Percentiles rank a stretch among this genome's conserved stretches.
phyloP scores from a whole-genome alignment of 345 rosid genomes.

The Salix koriyanagi region DNA sequence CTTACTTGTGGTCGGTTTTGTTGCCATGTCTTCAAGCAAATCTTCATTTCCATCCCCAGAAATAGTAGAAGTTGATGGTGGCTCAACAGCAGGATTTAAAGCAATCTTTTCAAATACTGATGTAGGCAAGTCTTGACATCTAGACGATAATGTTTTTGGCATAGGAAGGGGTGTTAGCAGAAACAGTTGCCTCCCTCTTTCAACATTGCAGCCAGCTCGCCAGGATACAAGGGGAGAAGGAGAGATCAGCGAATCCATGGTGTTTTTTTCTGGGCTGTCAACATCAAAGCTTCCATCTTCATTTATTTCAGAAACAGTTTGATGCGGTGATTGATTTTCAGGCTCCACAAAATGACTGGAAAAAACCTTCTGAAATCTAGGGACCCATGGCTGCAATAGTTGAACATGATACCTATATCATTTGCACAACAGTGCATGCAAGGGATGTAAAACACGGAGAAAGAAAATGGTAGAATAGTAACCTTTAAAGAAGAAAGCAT shows the following conservation, averaged over 20 bases:
- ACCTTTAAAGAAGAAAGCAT: conserved; percentile 74
- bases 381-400: conserved; percentile 75
- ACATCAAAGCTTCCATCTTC: conserved; percentile 37
- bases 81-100: conserved; percentile 25
- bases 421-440: neutral
- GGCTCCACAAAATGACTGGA: conserved; percentile 19
- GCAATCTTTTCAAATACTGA: conserved; percentile 31
- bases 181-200: conserved; percentile 72
- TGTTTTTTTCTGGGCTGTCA: conserved; percentile 59
- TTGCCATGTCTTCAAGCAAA: conserved; percentile 27
- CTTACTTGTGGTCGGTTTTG: conserved; percentile 33
- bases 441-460: neutral
- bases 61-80: conserved; percentile 27
- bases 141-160: conserved; percentile 49
- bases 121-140: conserved; percentile 34
- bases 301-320: conserved; percentile 19
- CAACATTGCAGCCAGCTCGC: conserved; percentile 58
- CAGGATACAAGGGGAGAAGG: conserved; percentile 92
- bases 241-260: conserved; percentile 55
- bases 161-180: conserved; percentile 78
- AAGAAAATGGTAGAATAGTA: neutral
- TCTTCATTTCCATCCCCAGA: conserved; percentile 35
- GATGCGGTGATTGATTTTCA: conserved; percentile 21
- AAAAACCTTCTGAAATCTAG: conserved; percentile 50
- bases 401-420: conserved; percentile 6